These are phyloP conservation scores for Monosporozyma aerobia DNA, from an alignment of 805 yeast species.

Conservation along the genomic window DNA sequence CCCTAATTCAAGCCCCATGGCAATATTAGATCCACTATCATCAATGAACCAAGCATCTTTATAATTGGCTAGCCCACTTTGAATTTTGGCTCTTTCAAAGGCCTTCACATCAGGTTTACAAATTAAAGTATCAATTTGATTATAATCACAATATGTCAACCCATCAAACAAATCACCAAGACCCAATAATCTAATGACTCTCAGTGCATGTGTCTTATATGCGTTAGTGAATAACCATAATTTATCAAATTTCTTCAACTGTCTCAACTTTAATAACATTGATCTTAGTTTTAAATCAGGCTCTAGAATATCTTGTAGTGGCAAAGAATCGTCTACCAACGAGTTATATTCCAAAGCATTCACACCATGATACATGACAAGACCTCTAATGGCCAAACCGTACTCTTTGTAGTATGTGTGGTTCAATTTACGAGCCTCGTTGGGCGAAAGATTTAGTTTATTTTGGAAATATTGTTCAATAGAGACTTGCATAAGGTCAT, in stretches of 20 bases:
- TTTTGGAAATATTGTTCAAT: slow-evolving; percentile 75
- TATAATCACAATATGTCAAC: slow-evolving; percentile 83
- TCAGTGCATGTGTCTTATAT: slow-evolving; percentile 76
- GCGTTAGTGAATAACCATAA: slow-evolving; percentile 95
- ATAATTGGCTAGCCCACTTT: slow-evolving; percentile 40
- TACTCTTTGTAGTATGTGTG: slow-evolving; percentile 70
- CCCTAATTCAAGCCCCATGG: slow-evolving; percentile 62
- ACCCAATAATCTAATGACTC: slow-evolving; percentile 74
- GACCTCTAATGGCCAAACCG: slow-evolving; percentile 90
- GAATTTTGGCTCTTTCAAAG: slow-evolving; percentile 53
- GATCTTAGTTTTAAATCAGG: slow-evolving; percentile 51
- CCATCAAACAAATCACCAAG: slow-evolving; percentile 93
- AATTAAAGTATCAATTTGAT: slow-evolving; percentile 48
- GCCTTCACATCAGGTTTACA: slow-evolving; percentile 84
- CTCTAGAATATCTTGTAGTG: slow-evolving; percentile 64
- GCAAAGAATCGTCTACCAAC: slow-evolving; percentile 86
- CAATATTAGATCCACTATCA: slow-evolving; percentile 73
- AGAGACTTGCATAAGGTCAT: slow-evolving; percentile 77
- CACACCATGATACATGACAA: slow-evolving; percentile 53
- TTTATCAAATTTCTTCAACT: slow-evolving; percentile 48
- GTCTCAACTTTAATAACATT: slow-evolving; percentile 37
- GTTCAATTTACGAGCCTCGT: slow-evolving; percentile 67
- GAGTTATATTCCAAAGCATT: slow-evolving; percentile 84
- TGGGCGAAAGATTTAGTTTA: slow-evolving; percentile 50
- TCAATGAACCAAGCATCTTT: slow-evolving; percentile 66